Evolutionary conservation across 78 protist genomes (phyloP).

Genomic region (Pelomyxa schiedti): DNA sequence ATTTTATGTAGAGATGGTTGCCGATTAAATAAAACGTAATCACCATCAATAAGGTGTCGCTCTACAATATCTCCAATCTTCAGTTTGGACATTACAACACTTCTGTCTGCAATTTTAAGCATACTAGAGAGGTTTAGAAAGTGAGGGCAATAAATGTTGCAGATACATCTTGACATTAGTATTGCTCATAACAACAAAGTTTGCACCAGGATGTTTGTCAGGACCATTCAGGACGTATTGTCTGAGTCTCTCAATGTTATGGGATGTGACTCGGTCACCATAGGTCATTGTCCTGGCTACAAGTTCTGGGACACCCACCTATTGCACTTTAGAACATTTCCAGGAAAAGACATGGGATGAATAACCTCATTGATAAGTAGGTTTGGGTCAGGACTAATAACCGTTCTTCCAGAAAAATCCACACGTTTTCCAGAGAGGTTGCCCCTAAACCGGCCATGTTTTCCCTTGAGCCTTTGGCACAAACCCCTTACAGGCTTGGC

Average conservation of each 20-base stretch:
- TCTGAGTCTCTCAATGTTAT: conserved; percentile 55
- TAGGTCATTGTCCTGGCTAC: conserved; percentile 87
- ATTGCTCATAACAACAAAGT: conserved; percentile 39
- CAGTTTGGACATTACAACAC: conserved; percentile 50
- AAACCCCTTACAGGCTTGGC: conserved; percentile 76
- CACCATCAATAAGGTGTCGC: conserved; percentile 91
- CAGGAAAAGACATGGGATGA: neutral
- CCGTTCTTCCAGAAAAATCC: conserved; percentile 97
- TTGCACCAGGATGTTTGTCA: conserved; percentile 84
- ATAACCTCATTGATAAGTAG: conserved; percentile 82
- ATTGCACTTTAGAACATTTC: no score
- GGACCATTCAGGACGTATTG: conserved; percentile 57
- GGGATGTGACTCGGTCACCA: conserved; percentile 81
- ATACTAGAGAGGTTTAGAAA: neutral
- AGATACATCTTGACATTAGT: conserved; percentile 28
- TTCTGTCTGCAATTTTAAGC: conserved; percentile 44
- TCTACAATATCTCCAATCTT: conserved; percentile 82
- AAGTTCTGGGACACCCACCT: conserved; percentile 75
- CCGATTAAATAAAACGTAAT: conserved; percentile 94
- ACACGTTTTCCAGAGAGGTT: conserved; percentile 98
- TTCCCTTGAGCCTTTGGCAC: conserved; percentile 96
- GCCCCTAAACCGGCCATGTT: conserved; percentile 94
- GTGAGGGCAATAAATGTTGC: neutral
- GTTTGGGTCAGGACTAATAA: conserved; percentile 99
- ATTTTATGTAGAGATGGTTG: conserved; percentile 98